These are phyloP conservation scores for Leccinum pellstonianum DNA, from an alignment of 768 basidiomycete genomes.

Conservation along the genomic window DNA sequence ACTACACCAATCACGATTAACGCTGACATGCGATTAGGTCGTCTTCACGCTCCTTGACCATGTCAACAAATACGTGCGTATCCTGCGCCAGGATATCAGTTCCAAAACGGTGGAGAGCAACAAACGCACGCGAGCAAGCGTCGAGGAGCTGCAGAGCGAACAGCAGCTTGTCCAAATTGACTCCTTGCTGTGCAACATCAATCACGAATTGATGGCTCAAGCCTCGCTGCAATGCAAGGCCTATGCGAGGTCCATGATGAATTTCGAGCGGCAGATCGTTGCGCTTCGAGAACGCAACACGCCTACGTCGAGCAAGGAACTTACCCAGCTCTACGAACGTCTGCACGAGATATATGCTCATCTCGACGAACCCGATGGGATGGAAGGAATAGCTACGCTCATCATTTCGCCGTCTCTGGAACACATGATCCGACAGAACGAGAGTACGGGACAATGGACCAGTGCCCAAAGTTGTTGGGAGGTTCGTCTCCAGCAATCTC, in stretches of 20 bases:
- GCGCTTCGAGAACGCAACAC: constrained; percentile 43
- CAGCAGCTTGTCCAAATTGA: constrained; percentile 73
- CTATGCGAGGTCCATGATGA: constrained; percentile 92
- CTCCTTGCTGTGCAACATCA: constrained; percentile 77
- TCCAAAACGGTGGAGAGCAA: constrained; percentile 46
- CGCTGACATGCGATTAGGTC: constrained; percentile 49
- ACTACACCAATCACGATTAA: not conserved
- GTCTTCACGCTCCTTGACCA: constrained; percentile 96
- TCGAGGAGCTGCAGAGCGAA: constrained; percentile 40
- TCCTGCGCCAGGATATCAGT: constrained; percentile 64
- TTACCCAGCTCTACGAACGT: constrained; percentile 65
- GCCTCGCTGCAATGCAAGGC: constrained; percentile 95
- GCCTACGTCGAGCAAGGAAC: constrained; percentile 45
- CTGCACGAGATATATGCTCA: constrained; percentile 96
- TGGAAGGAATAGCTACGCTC: constrained; percentile 93
- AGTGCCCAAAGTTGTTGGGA: constrained; percentile 99
- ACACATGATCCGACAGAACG: constrained; percentile 96
- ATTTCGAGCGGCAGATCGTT: constrained; percentile 83
- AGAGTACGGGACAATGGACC: constrained; percentile 96
- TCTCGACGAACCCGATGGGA: constrained; percentile 97
- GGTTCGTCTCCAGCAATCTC: constrained; percentile 84
- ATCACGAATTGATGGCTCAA: constrained; percentile 85
- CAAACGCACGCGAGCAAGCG: constrained; percentile 47
- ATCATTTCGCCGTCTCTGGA: constrained; percentile 89
- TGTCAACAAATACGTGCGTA: constrained; percentile 83